Conservation (phyloP, 2,329 filamentous ascomycete species). For the Xylariaceae sp. region DNA sequence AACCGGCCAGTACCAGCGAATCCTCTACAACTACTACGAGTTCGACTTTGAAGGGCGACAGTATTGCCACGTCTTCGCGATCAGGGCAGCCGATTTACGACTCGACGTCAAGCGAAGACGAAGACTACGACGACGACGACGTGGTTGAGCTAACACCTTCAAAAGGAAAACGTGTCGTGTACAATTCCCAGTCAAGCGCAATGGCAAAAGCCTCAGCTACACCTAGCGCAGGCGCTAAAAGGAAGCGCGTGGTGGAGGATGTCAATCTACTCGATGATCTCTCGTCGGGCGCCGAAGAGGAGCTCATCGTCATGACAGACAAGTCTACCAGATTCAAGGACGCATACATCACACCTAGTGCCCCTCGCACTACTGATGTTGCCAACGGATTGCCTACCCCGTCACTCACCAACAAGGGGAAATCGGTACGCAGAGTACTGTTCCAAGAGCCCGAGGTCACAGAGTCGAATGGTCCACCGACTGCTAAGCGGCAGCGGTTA, state of each 20-base stretch:
- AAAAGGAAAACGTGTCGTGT: not conserved
- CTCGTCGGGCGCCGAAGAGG: conserved; percentile 28
- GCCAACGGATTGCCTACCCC: conserved; percentile 29
- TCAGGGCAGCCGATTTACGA: not conserved
- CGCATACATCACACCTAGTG: conserved; percentile 8
- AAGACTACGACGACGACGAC: not conserved
- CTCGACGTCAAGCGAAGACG: conserved; percentile 15
- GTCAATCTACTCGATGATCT: conserved; percentile 27
- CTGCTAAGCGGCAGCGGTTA: conserved; percentile 18
- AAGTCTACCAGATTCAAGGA: conserved; percentile 12
- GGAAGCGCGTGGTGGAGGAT: conserved; percentile 26
- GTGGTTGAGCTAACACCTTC: not conserved
- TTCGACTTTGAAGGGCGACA: conserved; percentile 2
- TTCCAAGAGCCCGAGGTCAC: conserved; percentile 21
- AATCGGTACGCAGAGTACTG: conserved; percentile 26
- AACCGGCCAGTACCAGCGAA: not conserved
- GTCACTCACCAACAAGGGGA: conserved; percentile 19
- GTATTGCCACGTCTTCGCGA: not conserved
- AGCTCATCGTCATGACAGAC: conserved; percentile 23
- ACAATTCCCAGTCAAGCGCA: conserved; percentile 2
- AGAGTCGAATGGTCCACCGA: not conserved
- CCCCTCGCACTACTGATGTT: conserved; percentile 5
- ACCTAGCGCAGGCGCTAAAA: conserved; percentile 18
- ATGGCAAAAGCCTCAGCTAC: conserved; percentile 10
- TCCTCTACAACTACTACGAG: not conserved